phyloP scores from a whole-genome alignment of 2,329 filamentous ascomycete species.

The Penicillium digitatum region DNA sequence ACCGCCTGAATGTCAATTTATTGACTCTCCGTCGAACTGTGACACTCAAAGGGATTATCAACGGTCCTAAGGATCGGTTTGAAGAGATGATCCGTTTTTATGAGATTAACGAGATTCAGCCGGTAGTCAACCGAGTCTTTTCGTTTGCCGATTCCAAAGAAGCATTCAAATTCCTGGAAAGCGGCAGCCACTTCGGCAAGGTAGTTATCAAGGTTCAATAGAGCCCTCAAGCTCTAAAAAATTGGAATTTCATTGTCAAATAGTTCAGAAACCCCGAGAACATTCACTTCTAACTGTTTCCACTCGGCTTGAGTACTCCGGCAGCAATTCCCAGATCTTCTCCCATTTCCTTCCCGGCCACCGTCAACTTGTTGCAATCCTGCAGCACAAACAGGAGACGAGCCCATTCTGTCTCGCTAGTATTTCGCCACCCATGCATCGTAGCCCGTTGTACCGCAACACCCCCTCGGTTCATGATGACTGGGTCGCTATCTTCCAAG shows the following conservation, averaged over 20 bases:
- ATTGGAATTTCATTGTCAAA: not conserved
- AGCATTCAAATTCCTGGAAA: conserved; percentile 52
- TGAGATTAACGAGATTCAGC: conserved; percentile 32
- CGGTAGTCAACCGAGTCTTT: conserved; percentile 55
- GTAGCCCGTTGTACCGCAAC: conserved; percentile 55
- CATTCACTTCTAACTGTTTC: conserved; percentile 11
- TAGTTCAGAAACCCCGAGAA: not conserved
- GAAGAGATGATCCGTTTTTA: conserved; percentile 39
- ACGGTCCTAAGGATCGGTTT: conserved; percentile 57
- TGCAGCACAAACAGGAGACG: conserved; percentile 43
- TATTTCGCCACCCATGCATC: conserved; percentile 54
- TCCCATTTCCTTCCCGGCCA: conserved; percentile 21
- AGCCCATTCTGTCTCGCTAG: conserved; percentile 47
- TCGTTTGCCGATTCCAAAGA: conserved; percentile 50
- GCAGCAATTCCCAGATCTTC: conserved; percentile 26
- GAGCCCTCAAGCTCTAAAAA: not conserved
- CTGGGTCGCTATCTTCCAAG: conserved; percentile 51
- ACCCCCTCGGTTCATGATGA: conserved; percentile 49
- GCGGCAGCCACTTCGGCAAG: conserved; percentile 55
- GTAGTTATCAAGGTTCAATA: conserved; percentile 48
- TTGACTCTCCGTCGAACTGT: conserved; percentile 50
- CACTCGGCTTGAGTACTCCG: conserved; percentile 14
- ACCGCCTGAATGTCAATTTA: conserved; percentile 59
- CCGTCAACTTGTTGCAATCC: conserved; percentile 23
- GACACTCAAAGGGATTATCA: conserved; percentile 57